Base-by-base conservation (phyloP, 768 basidiomycete species). In the Tulasnella sp. region DNA sequence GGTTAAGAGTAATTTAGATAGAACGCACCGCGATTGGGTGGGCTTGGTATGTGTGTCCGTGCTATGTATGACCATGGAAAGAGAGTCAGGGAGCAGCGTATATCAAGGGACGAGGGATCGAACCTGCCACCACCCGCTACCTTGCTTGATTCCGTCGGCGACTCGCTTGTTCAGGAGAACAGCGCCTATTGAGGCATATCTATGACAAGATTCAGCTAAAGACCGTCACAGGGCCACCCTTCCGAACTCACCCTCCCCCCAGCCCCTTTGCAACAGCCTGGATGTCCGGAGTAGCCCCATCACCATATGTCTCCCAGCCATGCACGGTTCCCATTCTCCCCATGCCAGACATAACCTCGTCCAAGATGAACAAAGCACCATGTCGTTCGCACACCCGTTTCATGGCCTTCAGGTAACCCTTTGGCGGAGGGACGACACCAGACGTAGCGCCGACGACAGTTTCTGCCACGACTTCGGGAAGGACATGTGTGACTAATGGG, bases 311-410 rank as follows among this genome's bases (percentile, higher is more conserved):
- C 84, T 96, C 89, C 96, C 95, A 96, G 28, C 91, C 93, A 84
- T 96, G 96, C 69, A 95, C 84, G 11, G 93, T 94, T 3, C 96
- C 96, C 91, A 96, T 94, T 41, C 95, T 91, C 80, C 95, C 94
- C 93, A 96, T 95, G 69, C 95, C 95, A 84, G 92, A 91, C 95
- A 97, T 96, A 72, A 96, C 93, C 86, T 97, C 96, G 83, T 97
- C 96, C 48, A 96, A 89, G 60, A 96, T 94, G 85, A 96, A 92
- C 24, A 97, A 86, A 0, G 83, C 85, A 1, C 85, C 86, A 60
- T 87, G 83, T 72, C 83, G 83, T 31, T 86, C 82, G 91, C 93
- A 58, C 88, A 93, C 83, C 89, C 92, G 85, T 93, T 83, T 82
- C 79, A 84, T 82, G 12, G 76, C 80, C 72, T 80, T 80, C 31